These are phyloP conservation scores for Aegilops speltoides DNA, from an alignment of 176 grass and related monocot species.

Conservation along the genomic window DNA sequence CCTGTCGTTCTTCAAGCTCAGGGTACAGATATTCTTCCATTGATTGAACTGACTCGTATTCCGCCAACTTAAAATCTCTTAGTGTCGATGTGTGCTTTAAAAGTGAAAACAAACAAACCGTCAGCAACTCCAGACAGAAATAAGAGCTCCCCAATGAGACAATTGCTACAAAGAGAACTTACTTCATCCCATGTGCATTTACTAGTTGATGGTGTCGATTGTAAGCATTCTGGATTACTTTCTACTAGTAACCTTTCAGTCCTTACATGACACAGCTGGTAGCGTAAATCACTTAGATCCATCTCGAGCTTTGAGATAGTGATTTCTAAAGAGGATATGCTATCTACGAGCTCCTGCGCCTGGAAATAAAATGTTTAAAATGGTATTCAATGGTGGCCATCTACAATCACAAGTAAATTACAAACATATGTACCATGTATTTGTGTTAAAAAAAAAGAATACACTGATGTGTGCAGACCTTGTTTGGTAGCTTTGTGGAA, in stretches of 20 bases:
- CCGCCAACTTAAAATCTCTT: conserved; percentile 51
- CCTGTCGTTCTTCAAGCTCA: conserved; percentile 34
- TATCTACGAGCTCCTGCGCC: conserved; percentile 78
- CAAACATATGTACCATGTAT: not conserved
- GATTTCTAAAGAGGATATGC: conserved; percentile 73
- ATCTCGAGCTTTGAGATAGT: conserved; percentile 81
- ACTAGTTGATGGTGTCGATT: conserved; percentile 35
- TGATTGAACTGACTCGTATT: conserved; percentile 32
- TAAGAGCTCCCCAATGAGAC: not conserved
- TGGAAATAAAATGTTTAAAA: conserved; percentile 30
- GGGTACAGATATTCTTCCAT: conserved; percentile 47
- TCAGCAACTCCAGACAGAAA: conserved; percentile 21
- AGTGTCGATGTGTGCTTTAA: conserved; percentile 50
- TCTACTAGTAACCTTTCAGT: conserved; percentile 61
- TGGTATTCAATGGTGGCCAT: not conserved
- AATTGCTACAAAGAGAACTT: conserved; percentile 2
- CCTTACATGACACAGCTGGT: conserved; percentile 63
- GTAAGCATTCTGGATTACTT: conserved; percentile 35
- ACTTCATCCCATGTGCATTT: conserved; percentile 58
- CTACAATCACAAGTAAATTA: not conserved
- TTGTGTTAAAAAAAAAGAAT: not conserved
- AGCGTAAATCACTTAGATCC: conserved; percentile 64
- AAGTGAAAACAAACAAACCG: conserved; percentile 3
- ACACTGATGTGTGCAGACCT: conserved; percentile 48
- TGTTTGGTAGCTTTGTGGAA: conserved; percentile 72